Percentiles rank a stretch among this genome's conserved stretches.
Evolutionary conservation across 495 filamentous ascomycete species (phyloP).

Genomic region (Elaphomyces granulatus): DNA sequence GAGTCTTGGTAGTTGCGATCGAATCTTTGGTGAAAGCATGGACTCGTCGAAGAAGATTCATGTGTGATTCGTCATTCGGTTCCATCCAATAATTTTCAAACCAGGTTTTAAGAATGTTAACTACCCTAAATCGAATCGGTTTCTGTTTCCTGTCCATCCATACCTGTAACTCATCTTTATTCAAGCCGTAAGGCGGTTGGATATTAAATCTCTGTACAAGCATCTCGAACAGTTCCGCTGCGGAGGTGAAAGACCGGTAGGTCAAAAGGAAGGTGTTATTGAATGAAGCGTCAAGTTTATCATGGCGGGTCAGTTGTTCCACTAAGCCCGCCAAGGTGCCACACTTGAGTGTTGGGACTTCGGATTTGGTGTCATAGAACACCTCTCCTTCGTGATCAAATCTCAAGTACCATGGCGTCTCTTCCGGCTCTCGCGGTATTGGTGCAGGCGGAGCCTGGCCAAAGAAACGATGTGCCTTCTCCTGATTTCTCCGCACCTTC

Average conservation of each 20-base stretch:
- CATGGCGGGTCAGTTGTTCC: conserved; percentile 92
- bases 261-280: conserved; percentile 97
- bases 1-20: conserved; percentile 82
- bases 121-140: conserved; percentile 83
- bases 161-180: conserved; percentile 57
- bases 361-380: conserved; percentile 67
- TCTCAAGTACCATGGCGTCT: conserved; percentile 67
- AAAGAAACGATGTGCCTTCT: conserved; percentile 79
- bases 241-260: conserved; percentile 87
- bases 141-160: conserved; percentile 95
- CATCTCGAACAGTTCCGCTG: conserved; percentile 81
- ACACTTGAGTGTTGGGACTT: conserved; percentile 62
- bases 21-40: conserved; percentile 84
- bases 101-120: conserved; percentile 97
- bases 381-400: conserved; percentile 87
- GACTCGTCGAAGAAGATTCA: conserved; percentile 72
- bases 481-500: conserved; percentile 52
- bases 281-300: conserved; percentile 87
- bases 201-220: conserved; percentile 81
- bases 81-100: conserved; percentile 99
- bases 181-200: conserved; percentile 79
- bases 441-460: conserved; percentile 59
- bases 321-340: conserved; percentile 81
- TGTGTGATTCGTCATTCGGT: conserved; percentile 64
- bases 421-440: conserved; percentile 44